Evolutionary conservation across 2,329 filamentous ascomycete species (phyloP).

Genomic region (Monosporascus sp.): DNA sequence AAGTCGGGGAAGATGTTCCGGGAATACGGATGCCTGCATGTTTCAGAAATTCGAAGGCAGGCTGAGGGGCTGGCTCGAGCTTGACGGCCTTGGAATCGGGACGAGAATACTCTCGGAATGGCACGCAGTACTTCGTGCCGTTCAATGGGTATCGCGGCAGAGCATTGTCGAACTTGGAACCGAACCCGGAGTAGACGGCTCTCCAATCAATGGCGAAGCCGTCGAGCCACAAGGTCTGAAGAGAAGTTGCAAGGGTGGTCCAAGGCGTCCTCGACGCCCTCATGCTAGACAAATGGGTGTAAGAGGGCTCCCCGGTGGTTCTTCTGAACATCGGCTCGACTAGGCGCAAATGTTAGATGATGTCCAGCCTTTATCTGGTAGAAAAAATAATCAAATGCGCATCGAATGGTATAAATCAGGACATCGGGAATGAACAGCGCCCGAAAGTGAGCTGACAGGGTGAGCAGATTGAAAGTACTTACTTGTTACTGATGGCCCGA

Average conservation of each 20-base stretch:
- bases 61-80: background rate
- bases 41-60: constrained; percentile 9
- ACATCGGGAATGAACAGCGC: background rate
- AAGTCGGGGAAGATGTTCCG: background rate
- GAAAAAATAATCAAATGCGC: background rate
- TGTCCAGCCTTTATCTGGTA: too few relatives aligned
- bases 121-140: constrained; percentile 6
- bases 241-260: constrained; percentile 4
- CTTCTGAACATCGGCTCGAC: constrained; percentile 3
- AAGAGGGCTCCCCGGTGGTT: background rate
- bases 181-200: constrained; percentile 4
- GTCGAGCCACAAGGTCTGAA: background rate
- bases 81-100: background rate
- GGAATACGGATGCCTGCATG: background rate
- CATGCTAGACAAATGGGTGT: background rate
- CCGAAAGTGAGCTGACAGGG: background rate
- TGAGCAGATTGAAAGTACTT: constrained; percentile 1
- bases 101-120: background rate
- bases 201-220: constrained; percentile 6
- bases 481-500: constrained; percentile 15
- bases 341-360: background rate
- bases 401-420: background rate
- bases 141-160: constrained; percentile 9
- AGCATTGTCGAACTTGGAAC: constrained; percentile 1
- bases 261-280: constrained; percentile 5